Base-by-base conservation (phyloP, 2,329 filamentous ascomycete genomes). In the Aspergillus amoenus region DNA sequence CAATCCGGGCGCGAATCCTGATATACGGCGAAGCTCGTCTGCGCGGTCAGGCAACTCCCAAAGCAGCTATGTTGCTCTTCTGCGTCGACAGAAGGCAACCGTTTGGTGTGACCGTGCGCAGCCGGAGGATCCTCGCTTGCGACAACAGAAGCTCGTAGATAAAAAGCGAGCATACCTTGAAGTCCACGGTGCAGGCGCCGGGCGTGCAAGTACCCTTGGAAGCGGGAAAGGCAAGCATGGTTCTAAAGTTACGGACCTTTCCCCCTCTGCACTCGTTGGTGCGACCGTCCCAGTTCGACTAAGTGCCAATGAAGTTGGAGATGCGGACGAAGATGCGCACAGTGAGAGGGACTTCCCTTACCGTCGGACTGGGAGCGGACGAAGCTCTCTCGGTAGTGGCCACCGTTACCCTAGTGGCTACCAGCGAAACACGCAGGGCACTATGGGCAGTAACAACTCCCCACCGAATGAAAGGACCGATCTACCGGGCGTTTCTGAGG, bases 31-130 rank as follows among this genome's bases (percentile, higher is more conserved):
- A 64, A 95, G 91, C 27, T 90, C 87, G 30, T 96, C 91, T 3
- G 89, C 89, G 51, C 87, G 91, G 66, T 95, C 91, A 21, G 84
- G 82, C 61, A 80, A 79, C 55, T 79, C 79, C 15, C 83, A 84
- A 60, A 78, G 88, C n/a, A 88, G 91, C 63, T 99, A 99, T 75
- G 94, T 99, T 51, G 93, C 94, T 37, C 82, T 97, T n/a, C 88
- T 99, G 78, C 87, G 94, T 61, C 93, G 93, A 73, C 94, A 99
- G 76, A 97, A 97, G 74, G 94, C 92, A 32, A 99, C 94, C 0
- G 94, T 99, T 4, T 99, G 94, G 94, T 97, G 93, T 78, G 94
- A 97, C 71, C 88, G 93, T 53, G 85, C 93, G 9, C 94, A 99
- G 73, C 87, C 90, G 61, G 92, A 97, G 75, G 94, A 99, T 72